Evolutionary conservation across 2,329 filamentous ascomycete species (phyloP).

Genomic region (Microcyclosporella mali): DNA sequence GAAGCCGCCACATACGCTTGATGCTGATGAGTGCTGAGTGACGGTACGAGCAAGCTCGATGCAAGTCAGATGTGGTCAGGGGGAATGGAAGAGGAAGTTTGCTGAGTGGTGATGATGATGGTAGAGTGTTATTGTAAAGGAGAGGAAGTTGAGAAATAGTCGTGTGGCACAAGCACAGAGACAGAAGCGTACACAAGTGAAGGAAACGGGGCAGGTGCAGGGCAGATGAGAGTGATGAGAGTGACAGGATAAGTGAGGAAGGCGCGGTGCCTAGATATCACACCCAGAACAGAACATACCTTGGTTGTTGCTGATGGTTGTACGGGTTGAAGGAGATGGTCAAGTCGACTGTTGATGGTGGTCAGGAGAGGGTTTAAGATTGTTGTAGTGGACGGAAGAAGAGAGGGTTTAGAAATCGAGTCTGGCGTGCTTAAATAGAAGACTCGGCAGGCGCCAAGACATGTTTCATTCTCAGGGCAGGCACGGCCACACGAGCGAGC

Average conservation of each 20-base stretch:
- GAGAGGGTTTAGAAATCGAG: neutral
- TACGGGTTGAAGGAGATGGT: neutral
- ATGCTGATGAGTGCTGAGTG: neutral
- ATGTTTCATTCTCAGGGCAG: no score
- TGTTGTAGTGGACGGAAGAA: neutral
- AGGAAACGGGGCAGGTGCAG: neutral
- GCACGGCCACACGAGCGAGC: no score
- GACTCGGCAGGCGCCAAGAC: no score
- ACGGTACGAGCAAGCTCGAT: neutral
- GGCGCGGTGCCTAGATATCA: neutral
- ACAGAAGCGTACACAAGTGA: neutral
- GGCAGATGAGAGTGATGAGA: conserved; percentile 1
- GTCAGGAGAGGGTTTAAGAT: conserved; percentile 3
- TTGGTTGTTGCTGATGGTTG: conserved; percentile 4
- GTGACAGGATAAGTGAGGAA: neutral
- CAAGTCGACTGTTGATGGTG: conserved; percentile 1
- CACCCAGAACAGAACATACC: conserved; percentile 4
- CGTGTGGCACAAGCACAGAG: no score
- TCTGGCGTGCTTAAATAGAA: conserved; percentile 1
- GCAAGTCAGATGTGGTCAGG: neutral
- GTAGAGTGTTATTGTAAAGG: neutral
- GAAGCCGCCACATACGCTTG: neutral
- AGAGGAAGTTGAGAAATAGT: neutral
- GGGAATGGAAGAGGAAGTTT: neutral
- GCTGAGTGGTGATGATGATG: conserved; percentile 1